Evolutionary conservation across 2,329 filamentous ascomycete genomes (phyloP), one percentile per base, ranked within the genome.

Genomic region (Periglandula ipomoeae): DNA sequence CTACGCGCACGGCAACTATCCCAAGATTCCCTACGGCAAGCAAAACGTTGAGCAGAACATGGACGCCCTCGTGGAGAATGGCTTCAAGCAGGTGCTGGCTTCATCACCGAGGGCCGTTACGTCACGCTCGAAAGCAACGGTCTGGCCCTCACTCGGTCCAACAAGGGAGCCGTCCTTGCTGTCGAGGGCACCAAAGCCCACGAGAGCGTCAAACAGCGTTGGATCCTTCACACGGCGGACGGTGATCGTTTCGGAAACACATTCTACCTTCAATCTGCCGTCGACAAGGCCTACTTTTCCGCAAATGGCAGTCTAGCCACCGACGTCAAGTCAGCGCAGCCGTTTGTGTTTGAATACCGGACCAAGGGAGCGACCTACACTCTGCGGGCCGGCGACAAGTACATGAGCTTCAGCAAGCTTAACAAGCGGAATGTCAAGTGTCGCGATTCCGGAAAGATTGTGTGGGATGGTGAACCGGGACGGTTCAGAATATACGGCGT

Each of bases 41-140:
- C 22, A 37, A 17, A 56, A 56, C 20, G 82, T 82, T 56, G 93
- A 94, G 60, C 76, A 94, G 70, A 86, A 94, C 65, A 84, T 95
- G 58, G 93, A 93, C 73, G 87, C 94, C 65, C 79, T 65, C 3
- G 63, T 66, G 46, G 75, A 79, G 56, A 62, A 75, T 37, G 76
- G 76, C 3, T 77, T 69, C 65, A 79, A 79, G 60, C 58, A 65
- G 37, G 66, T 74, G 15, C 64, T 6, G 75, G 75, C 4, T 61
- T 67, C 19, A 60, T 78, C 24, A 78, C 73, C 11, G 75, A 79
- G 56, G 76, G 75, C 23, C 71, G 74, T 38, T 77, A 72, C 54
- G 61, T 78, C 15, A 69, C 70, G 5, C 73, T 78, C 49, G 73
- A 75, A 55, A 50, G 19, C 47, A 60, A 63, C 20, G 69, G 70